Evolutionary conservation across 177 flowering plant genomes (phyloP).

Genomic region (Viscum album): DNA sequence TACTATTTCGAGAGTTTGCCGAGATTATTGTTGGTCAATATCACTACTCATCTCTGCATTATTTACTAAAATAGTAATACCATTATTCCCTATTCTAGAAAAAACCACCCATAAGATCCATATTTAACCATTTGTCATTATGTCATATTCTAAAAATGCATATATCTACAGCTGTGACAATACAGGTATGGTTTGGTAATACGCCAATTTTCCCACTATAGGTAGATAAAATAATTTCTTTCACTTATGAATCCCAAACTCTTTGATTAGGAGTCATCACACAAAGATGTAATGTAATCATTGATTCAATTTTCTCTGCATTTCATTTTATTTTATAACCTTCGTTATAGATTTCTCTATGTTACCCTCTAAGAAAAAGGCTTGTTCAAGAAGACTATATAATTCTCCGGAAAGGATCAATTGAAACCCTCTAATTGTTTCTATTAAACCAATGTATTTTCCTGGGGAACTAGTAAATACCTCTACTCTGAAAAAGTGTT

Average conservation of each 20-base stretch:
- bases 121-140: not conserved
- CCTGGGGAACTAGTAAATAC: not conserved
- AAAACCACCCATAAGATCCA: not conserved
- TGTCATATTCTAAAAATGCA: not conserved
- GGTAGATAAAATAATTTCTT: slow-evolving; percentile 11
- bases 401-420: slow-evolving; percentile 1
- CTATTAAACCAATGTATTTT: not conserved
- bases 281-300: slow-evolving; percentile 15
- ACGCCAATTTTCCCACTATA: not conserved
- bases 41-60: no score
- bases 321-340: slow-evolving; percentile 10
- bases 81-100: no score
- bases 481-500: not conserved
- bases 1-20: no score
- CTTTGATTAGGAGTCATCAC: slow-evolving; percentile 11
- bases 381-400: not conserved
- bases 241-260: slow-evolving; percentile 13
- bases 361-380: not conserved
- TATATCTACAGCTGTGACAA: no score
- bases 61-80: no score
- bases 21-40: no score
- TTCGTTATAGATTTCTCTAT: not conserved
- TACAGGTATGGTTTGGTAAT: not conserved
- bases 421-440: not conserved
- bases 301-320: slow-evolving; percentile 11